phyloP scores from a whole-genome alignment of 257 asterid species.

The Penstemon newberryi region DNA sequence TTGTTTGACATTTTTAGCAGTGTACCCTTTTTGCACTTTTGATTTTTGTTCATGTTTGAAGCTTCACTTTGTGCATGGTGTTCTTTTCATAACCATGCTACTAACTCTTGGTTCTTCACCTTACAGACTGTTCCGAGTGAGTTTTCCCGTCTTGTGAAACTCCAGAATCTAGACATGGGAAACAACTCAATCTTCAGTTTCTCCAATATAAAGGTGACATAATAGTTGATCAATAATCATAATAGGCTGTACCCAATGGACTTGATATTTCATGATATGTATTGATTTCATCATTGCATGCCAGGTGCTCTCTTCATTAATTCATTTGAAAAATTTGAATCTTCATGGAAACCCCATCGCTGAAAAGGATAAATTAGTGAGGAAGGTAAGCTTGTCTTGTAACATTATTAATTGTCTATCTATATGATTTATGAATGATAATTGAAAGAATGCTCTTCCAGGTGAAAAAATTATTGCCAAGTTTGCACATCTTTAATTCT shows the following conservation, averaged over 20 bases:
- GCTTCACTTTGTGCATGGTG: background rate
- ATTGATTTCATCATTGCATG: constrained; percentile 29
- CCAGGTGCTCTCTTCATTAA: constrained; percentile 71
- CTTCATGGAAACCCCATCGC: constrained; percentile 87
- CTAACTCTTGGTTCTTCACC: constrained; percentile 18
- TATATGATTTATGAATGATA: constrained; percentile 17
- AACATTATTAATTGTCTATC: background rate
- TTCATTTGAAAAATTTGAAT: constrained; percentile 73
- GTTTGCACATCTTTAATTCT: constrained; percentile 60
- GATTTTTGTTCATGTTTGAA: constrained; percentile 14
- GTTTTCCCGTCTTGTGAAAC: constrained; percentile 55
- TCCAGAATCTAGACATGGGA: constrained; percentile 86
- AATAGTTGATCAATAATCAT: constrained; percentile 17
- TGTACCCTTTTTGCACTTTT: background rate
- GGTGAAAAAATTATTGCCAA: constrained; percentile 70
- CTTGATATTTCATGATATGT: background rate
- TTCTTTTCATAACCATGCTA: constrained; percentile 17
- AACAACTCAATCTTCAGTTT: constrained; percentile 65
- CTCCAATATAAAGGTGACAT: constrained; percentile 71
- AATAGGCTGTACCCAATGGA: background rate
- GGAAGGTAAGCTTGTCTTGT: constrained; percentile 53
- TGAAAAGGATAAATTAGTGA: constrained; percentile 58
- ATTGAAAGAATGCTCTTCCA: constrained; percentile 36
- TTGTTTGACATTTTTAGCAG: constrained; percentile 1
- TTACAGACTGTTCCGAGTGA: constrained; percentile 69